Base-by-base conservation (phyloP, 1,139 yeast genomes). In the Debaryomycetaceae sp. region DNA sequence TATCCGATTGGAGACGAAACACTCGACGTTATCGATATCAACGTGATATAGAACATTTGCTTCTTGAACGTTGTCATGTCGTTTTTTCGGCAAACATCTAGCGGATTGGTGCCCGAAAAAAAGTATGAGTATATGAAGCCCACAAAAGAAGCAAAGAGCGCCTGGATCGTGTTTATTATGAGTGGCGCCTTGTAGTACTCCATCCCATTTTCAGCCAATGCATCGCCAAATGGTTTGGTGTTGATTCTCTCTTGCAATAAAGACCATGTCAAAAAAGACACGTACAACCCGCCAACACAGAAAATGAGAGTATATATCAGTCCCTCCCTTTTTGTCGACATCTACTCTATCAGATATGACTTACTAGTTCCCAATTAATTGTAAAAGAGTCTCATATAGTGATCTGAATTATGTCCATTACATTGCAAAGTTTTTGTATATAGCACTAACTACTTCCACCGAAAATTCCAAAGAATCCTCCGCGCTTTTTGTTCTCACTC, bases 251-350 rank as follows among this genome's bases (percentile, higher is more conserved):
- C 98, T 56, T 92, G 98, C 13, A 91, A 74, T 30, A 87, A 74
- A 0, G 96, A 91, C 98, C 98, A 92, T 2, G 92, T 75, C 30
- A 92, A 65, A 54, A 92, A 92, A 31, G 96, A 83, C 1, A 79
- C 81, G 55, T 91, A 92, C 35, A 92, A 85, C 0, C 96, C 96
- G 1, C 64, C 50, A 0, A 85, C 80, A 52, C 91, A 85, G 7
- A 76, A 47, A 0, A 73, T 48, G 31, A 84, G 66, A 18, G 72
- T 63, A 3, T 22, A 22, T 8, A 11, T 22, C 59, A 52, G 59
- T 16, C 61, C 57, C 18, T 49, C 46, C 37, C 53, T 47, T 36
- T 47, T 46, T 52, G 49, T 49, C 11, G 26, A 22, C 26, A 22
- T 22, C 26, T 22, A 22, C 11, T 8, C 4, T 22, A 8, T 11